Conservation (phyloP, 257 asterid genomes). For the Cynanchum wilfordii region DNA sequence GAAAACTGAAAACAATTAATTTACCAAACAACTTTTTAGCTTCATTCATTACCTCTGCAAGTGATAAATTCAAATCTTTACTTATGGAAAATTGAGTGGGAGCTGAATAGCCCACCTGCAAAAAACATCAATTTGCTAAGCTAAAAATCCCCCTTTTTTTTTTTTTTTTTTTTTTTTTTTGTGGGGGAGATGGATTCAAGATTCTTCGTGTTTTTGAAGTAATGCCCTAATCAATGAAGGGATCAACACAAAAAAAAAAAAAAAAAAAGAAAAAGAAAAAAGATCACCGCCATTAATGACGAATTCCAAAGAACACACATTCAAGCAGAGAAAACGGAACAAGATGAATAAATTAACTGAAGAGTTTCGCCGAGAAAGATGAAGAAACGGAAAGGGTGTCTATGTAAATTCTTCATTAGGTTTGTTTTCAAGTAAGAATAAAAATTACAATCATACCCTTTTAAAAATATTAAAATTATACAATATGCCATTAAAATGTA, state of each 20-base stretch:
- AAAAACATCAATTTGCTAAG: constrained; percentile 29
- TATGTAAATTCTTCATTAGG: no score
- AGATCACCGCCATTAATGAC: no score
- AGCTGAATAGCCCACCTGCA: constrained; percentile 89
- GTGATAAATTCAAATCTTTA: constrained; percentile 50
- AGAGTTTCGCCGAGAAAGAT: no score
- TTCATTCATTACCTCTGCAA: constrained; percentile 49
- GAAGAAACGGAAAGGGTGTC: no score
- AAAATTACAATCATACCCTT: no score
- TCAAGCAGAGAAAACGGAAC: no score
- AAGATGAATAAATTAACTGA: no score
- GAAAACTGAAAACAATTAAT: constrained; percentile 39
- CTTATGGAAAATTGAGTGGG: constrained; percentile 77
- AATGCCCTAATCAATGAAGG: constrained; percentile 24
- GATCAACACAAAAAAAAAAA: background rate
- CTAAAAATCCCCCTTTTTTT: background rate
- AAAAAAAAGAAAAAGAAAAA: constrained; percentile 2
- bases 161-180: background rate
- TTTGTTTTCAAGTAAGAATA: no score
- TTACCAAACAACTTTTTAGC: background rate
- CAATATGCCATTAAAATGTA: no score
- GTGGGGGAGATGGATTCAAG: constrained; percentile 5
- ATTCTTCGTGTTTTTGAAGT: constrained; percentile 8
- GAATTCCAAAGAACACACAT: no score
- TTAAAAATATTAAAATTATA: no score